Conservation (phyloP, 441 rosid genomes). For the Adansonia grandidieri region DNA sequence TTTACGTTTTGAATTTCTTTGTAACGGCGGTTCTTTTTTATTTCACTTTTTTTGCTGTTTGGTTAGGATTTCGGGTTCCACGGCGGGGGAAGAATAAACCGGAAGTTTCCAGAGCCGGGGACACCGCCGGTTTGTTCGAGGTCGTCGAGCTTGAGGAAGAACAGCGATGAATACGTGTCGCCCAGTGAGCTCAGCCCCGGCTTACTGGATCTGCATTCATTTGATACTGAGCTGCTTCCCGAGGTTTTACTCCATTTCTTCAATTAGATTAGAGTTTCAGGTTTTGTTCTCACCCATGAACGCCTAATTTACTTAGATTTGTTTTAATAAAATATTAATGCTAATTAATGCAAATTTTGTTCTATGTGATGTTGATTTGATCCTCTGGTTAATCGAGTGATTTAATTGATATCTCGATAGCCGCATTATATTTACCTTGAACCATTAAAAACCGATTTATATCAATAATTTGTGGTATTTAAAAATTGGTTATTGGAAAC, state of each 20-base stretch:
- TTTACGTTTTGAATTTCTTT: neutral
- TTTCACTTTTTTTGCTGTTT: neutral
- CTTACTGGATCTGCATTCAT: slow-evolving; percentile 69
- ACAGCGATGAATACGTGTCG: slow-evolving; percentile 42
- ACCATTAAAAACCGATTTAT: neutral
- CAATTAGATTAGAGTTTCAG: slow-evolving; percentile 4
- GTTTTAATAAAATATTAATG: neutral
- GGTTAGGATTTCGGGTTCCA: slow-evolving; percentile 39
- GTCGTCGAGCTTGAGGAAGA: slow-evolving; percentile 62
- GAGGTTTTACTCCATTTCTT: slow-evolving; percentile 41
- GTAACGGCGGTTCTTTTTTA: neutral
- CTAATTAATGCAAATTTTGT: neutral
- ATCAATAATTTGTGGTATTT: neutral
- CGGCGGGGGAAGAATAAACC: slow-evolving; percentile 46
- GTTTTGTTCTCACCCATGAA: neutral
- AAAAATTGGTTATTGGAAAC: neutral
- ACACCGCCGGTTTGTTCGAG: slow-evolving; percentile 46
- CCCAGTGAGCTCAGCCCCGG: slow-evolving; percentile 60
- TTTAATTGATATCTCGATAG: neutral
- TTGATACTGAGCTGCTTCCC: slow-evolving; percentile 62
- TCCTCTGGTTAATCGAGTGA: neutral
- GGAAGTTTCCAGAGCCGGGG: slow-evolving; percentile 41
- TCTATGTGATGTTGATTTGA: neutral
- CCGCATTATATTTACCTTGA: neutral
- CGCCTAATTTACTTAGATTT: neutral